Evolutionary conservation across 495 filamentous ascomycete genomes (phyloP).

Genomic region (Penicillium coffeae): DNA sequence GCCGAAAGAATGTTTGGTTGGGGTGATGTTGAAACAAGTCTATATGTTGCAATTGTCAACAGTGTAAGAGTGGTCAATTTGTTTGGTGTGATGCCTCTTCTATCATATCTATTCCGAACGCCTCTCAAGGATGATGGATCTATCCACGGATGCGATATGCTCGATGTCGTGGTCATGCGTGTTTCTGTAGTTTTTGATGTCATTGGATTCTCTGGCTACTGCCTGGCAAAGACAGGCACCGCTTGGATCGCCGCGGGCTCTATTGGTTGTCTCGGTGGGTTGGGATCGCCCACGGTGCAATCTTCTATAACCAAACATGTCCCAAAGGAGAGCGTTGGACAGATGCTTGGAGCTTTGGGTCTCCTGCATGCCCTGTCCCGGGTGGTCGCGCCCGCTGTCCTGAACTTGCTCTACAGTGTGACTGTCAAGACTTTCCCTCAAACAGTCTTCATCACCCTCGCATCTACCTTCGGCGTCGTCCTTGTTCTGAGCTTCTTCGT

Average conservation of each 20-base stretch:
- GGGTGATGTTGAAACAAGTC: conserved; percentile 69
- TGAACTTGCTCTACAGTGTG: conserved; percentile 77
- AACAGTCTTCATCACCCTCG: conserved; percentile 75
- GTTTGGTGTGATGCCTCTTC: conserved; percentile 65
- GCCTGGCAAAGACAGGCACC: conserved; percentile 51
- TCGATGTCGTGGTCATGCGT: conserved; percentile 77
- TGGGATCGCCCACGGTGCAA: conserved; percentile 79
- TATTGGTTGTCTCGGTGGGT: conserved; percentile 71
- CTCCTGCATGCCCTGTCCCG: conserved; percentile 79
- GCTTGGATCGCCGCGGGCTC: conserved; percentile 65
- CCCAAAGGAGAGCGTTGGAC: conserved; percentile 71
- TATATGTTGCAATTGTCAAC: conserved; percentile 76
- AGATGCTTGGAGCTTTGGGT: conserved; percentile 81
- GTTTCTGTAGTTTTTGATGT: conserved; percentile 73
- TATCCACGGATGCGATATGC: conserved; percentile 67
- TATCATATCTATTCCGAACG: conserved; percentile 66
- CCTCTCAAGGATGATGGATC: conserved; percentile 32
- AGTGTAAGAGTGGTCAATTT: conserved; percentile 68
- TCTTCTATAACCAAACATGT: conserved; percentile 86
- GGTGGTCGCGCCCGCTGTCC: conserved; percentile 72
- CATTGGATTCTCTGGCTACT: conserved; percentile 70
- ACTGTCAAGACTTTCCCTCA: conserved; percentile 77
- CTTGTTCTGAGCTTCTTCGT: conserved; percentile 66
- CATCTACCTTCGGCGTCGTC: conserved; percentile 60
- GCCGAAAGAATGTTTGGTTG: conserved; percentile 74